Base-by-base conservation (phyloP, 805 yeast species). In the Suhomyces faveliae region DNA sequence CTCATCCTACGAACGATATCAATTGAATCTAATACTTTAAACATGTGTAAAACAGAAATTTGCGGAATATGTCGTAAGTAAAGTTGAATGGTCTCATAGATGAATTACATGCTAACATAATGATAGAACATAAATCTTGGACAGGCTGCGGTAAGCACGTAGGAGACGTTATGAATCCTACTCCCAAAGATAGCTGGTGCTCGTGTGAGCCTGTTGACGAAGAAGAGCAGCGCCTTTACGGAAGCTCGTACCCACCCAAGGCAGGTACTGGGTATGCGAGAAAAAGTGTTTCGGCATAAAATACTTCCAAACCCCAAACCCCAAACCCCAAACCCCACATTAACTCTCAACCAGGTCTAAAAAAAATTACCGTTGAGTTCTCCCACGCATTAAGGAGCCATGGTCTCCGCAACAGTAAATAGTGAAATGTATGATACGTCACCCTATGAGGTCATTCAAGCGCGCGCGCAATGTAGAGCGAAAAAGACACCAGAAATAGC, bases 131-230 rank as follows among this genome's bases (percentile, higher is more conserved):
- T 58, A 80, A 80, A 55, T 72, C 84, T 11, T 81, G 87, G 87
- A 74, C 83, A 37, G 85, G 85, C n/a, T 79, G 83, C 54, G 84
- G 85, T 23, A 40, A 63, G n/a, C 85, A 81, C 55, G 66, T 80
- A 37, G 51, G 74, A n/a, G 53, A 61, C 12, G 82, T 81, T n/a
- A 80, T 81, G 85, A 75, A 73, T 45, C 54, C 58, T 47, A 77
- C 83, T 17, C 77, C 76, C 24, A 69, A 66, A 48, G 63, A 62
- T 17, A 67, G 64, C 48, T 77, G 83, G 82, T 81, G 87, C 59
- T 72, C 81, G 30, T 81, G 87, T 62, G 70, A 68, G 48, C 74
- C 73, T 46, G 57, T 65, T 19, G 77, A 75, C 48, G 74, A 66
- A 1, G 63, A 61, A 3, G 67, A 72, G 41, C 58, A 65, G 20